Conservation (phyloP, 2,329 filamentous ascomycete species). For the Aureobasidium sp. region DNA sequence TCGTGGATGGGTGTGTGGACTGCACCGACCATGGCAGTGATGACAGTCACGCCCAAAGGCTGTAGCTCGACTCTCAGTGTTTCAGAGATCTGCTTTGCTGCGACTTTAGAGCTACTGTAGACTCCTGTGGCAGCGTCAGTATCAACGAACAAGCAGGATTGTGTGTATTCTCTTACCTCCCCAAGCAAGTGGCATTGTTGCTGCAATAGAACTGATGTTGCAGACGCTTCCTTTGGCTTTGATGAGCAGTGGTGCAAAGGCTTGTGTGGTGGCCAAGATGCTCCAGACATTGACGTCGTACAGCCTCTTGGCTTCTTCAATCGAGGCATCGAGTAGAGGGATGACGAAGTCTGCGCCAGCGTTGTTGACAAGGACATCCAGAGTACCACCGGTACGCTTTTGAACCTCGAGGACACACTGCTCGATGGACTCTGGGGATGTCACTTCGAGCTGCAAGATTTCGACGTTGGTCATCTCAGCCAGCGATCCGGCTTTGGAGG, state of each 20-base stretch:
- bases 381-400: conserved; percentile 28
- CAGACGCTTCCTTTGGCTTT: conserved; percentile 40
- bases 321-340: conserved; percentile 31
- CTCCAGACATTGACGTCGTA: conserved; percentile 41
- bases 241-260: conserved; percentile 39
- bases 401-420: conserved; percentile 30
- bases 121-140: conserved; percentile 18
- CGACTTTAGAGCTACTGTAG: conserved; percentile 37
- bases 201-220: conserved; percentile 42
- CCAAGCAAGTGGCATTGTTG: conserved; percentile 35
- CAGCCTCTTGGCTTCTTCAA: conserved; percentile 30
- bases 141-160: background rate
- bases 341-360: conserved; percentile 46
- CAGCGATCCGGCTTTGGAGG: conserved; percentile 34
- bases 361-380: conserved; percentile 55
- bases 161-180: conserved; percentile 26
- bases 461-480: conserved; percentile 29
- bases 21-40: conserved; percentile 14
- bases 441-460: conserved; percentile 37
- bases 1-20: conserved; percentile 1
- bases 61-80: conserved; percentile 32
- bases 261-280: conserved; percentile 32
- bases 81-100: conserved; percentile 28
- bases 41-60: conserved; percentile 32
- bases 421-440: conserved; percentile 34